A percentile compares a stretch with the other conserved stretches of the same genome.
These are phyloP conservation scores for Miscanthus lutarioriparius DNA, from an alignment of 176 grass and related monocot species.

Conservation along the genomic window DNA sequence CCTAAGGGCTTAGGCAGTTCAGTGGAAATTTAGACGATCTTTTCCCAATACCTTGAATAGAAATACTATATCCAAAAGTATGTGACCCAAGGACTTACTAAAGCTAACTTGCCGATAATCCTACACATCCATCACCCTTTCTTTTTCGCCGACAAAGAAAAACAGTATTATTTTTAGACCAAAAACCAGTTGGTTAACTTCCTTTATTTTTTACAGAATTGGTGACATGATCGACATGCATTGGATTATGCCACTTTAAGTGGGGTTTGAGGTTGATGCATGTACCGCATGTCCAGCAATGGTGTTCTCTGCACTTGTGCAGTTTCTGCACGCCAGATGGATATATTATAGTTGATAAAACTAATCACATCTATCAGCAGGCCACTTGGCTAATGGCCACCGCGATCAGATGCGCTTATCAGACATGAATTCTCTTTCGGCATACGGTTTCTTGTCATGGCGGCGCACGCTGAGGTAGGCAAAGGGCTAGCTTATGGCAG, in stretches of 20 bases:
- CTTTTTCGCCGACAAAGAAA: slow-evolving; percentile 15
- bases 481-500: slow-evolving; percentile 10
- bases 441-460: slow-evolving; percentile 28
- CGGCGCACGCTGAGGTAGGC: slow-evolving; percentile 6
- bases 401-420: slow-evolving; percentile 13
- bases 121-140: neutral
- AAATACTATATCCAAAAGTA: slow-evolving; percentile 19
- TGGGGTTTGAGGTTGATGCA: neutral
- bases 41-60: neutral
- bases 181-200: slow-evolving; percentile 13
- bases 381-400: slow-evolving; percentile 48
- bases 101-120: neutral
- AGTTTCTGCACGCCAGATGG: neutral
- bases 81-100: neutral
- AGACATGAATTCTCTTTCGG: slow-evolving; percentile 9
- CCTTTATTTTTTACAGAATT: neutral
- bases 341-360: slow-evolving; percentile 27
- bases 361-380: slow-evolving; percentile 1
- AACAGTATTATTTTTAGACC: slow-evolving; percentile 7
- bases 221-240: slow-evolving; percentile 9
- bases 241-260: neutral
- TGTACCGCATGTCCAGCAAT: neutral
- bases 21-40: neutral
- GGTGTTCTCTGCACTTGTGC: slow-evolving; percentile 9
- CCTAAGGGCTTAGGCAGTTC: neutral